These are phyloP conservation scores for Hypoxylon crocopeplum DNA, from an alignment of 495 filamentous ascomycete species.

Conservation along the genomic window DNA sequence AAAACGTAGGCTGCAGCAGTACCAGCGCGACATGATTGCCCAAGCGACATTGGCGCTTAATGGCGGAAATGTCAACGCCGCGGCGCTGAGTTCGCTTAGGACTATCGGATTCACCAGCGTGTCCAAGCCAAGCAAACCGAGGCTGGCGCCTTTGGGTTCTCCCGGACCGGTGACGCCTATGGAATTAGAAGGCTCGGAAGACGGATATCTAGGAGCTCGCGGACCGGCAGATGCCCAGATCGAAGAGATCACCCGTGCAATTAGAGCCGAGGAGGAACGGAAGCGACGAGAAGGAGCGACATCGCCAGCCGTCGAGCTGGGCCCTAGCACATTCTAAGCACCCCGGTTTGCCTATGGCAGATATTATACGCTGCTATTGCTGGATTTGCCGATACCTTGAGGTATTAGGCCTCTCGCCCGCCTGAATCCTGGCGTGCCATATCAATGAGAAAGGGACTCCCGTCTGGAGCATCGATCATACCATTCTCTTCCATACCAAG, in stretches of 20 bases:
- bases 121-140: constrained; percentile 64
- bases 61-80: constrained; percentile 45
- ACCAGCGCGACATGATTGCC: constrained; percentile 66
- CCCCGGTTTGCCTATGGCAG: background rate
- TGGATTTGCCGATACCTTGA: no score
- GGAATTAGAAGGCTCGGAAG: constrained; percentile 61
- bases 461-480: constrained; percentile 3
- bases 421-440: background rate
- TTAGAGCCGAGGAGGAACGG: constrained; percentile 29
- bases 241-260: constrained; percentile 31
- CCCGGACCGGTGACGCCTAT: constrained; percentile 82
- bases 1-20: constrained; percentile 59
- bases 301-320: constrained; percentile 30
- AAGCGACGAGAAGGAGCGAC: constrained; percentile 32
- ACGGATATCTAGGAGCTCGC: constrained; percentile 35
- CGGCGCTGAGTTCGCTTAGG: constrained; percentile 36
- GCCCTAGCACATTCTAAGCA: constrained; percentile 32
- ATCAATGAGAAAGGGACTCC: background rate
- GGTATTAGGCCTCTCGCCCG: no score
- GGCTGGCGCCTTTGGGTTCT: constrained; percentile 71
- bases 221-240: constrained; percentile 14
- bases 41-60: constrained; percentile 56
- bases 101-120: constrained; percentile 41
- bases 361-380: background rate
- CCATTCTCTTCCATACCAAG: background rate